phyloP scores from a whole-genome alignment of 1,284 basidiomycete genomes.

The Austroboletus sp. region DNA sequence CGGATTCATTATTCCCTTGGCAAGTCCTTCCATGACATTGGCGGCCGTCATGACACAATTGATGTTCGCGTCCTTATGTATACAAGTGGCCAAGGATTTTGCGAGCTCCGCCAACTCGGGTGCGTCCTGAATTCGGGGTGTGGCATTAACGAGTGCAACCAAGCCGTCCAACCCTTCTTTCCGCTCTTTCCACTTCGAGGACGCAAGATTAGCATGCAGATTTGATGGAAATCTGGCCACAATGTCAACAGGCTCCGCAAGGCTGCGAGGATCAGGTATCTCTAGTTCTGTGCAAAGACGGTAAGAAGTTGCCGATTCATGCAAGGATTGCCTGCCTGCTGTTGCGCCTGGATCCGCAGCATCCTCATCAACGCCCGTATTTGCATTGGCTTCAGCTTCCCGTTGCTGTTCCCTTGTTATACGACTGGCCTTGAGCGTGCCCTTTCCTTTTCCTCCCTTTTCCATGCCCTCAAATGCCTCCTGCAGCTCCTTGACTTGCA shows the following conservation, averaged over 20 bases:
- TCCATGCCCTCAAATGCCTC: conserved; percentile 86
- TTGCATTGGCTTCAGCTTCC: conserved; percentile 57
- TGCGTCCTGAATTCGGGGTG: conserved; percentile 74
- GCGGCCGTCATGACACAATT: conserved; percentile 91
- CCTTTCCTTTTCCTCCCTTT: conserved; percentile 75
- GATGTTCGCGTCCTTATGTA: conserved; percentile 90
- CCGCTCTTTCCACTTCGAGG: conserved; percentile 97
- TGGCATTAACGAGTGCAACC: conserved; percentile 61
- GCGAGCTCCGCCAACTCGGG: conserved; percentile 69
- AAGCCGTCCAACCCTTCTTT: conserved; percentile 89
- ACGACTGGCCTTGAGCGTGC: conserved; percentile 71
- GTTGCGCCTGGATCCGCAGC: conserved; percentile 31
- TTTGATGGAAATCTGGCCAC: conserved; percentile 69
- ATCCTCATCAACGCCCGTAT: conserved; percentile 37
- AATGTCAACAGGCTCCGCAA: conserved; percentile 81
- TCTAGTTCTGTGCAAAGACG: conserved; percentile 35
- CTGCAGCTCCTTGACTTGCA: conserved; percentile 95
- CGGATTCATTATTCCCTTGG: conserved; percentile 68
- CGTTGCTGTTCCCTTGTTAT: conserved; percentile 75
- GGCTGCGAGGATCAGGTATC: conserved; percentile 71
- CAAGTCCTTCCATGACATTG: conserved; percentile 79
- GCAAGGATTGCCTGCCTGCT: conserved; percentile 22
- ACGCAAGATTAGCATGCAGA: conserved; percentile 68
- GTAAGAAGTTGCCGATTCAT: conserved; percentile 14
- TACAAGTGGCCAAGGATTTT: conserved; percentile 72